Base-by-base conservation (phyloP, 176 grass and related monocot genomes). In the Microstegium vimineum region DNA sequence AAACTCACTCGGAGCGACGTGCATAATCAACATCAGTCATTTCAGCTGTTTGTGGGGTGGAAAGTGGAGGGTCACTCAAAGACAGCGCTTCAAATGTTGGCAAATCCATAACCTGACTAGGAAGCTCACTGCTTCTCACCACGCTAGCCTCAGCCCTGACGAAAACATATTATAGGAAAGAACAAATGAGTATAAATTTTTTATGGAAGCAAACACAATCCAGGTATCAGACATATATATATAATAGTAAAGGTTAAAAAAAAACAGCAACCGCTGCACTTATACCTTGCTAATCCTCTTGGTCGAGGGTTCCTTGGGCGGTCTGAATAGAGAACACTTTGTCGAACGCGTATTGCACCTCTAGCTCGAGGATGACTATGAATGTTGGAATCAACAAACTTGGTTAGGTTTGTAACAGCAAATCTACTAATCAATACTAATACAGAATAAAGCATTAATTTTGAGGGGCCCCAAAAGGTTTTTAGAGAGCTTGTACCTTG, bases 251-350 rank as follows among this genome's bases (percentile, higher is more conserved):
- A 69, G 66, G 10, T n/a, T 38, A 71, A 71, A 51, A 20, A 51
- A 49, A 2, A 23, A 31, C 6, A 76, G n/a, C n/a, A n/a, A n/a
- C n/a, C n/a, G n/a, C n/a, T n/a, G n/a, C n/a, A 38, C 25, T 61
- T n/a, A n/a, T 38, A 76, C 73, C 6, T 12, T 25, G 52, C 14
- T 25, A 22, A 22, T 57, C 33, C n/a, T 37, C 33, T 25, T 34
- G 13, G 74, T 40, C n/a, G 34, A 22, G 32, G 16, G 4, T 35
- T n/a, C 52, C 73, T 60, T 3, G 73, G 73, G 20, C 51, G 6
- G 7, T 61, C 31, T 61, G 74, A 76, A 76, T 76, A 76, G n/a
- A 76, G 52, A 38, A 17, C n/a, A 40, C 73, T 76, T 14, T 41
- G 54, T 35, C 34, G 74, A 27, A 76, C 23, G 61, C 3, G 52